These are phyloP conservation scores for Penicillium paradoxum DNA, from an alignment of 495 filamentous ascomycete genomes.

Conservation along the genomic window DNA sequence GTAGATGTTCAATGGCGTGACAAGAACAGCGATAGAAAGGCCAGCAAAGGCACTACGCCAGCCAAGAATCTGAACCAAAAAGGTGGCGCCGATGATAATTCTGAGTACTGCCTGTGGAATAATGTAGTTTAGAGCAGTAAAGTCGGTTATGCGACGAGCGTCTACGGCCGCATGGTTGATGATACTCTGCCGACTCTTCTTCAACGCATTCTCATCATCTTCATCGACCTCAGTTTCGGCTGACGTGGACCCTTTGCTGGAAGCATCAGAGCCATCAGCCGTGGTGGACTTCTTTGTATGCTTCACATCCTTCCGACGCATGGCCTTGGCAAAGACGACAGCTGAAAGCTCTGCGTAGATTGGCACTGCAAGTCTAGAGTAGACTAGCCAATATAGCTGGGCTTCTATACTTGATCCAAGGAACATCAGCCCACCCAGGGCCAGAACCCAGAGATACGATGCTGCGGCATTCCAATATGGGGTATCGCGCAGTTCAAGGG, in stretches of 20 bases:
- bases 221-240: constrained; percentile 36
- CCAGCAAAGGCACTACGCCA: constrained; percentile 68
- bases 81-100: constrained; percentile 58
- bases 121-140: constrained; percentile 59
- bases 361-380: constrained; percentile 57
- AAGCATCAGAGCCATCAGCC: constrained; percentile 8
- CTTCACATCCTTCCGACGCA: constrained; percentile 77
- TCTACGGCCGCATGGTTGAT: constrained; percentile 81
- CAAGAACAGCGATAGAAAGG: constrained; percentile 55
- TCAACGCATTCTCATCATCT: constrained; percentile 49
- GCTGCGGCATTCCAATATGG: constrained; percentile 26
- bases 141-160: constrained; percentile 66
- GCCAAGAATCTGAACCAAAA: constrained; percentile 66
- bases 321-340: constrained; percentile 70
- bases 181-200: constrained; percentile 68
- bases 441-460: constrained; percentile 66
- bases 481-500: constrained; percentile 54
- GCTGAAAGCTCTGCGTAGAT: constrained; percentile 66
- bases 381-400: constrained; percentile 62
- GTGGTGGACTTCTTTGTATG: constrained; percentile 35
- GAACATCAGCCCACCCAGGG: constrained; percentile 54
- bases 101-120: constrained; percentile 54
- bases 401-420: constrained; percentile 53
- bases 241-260: constrained; percentile 19
- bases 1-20: constrained; percentile 65